Base-by-base conservation (phyloP, 2,329 filamentous ascomycete species). In the Arthrobotrys conoides region DNA sequence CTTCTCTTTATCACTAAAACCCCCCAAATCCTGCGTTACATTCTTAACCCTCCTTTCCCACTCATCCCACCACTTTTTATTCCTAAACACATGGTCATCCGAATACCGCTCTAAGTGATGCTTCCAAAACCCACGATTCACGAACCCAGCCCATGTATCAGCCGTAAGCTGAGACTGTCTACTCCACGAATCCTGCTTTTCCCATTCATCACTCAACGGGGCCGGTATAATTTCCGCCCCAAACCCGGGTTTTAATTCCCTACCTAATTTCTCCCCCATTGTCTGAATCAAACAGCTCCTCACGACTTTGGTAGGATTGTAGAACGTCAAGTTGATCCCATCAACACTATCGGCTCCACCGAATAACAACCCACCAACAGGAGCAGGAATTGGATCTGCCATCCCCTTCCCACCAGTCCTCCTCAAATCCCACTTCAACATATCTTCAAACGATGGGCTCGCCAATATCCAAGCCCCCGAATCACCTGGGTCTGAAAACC, bases 311-410 rank as follows among this genome's bases (percentile, higher is more conserved):
- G 73, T 38, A 4, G 73, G 73, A 41, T 77, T 77, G 49, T 71
- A 77, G 53, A 77, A 79, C n/a, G 76, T 73, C 5, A 73, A 38
- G 6, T 64, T 68, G 44, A 79, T 59, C 0, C 76, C 76, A 33
- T 79, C 76, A n/a, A 79, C 76, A 44, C 76, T 79, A 30, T 79
- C 76, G 16, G 76, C 76, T 16, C 76, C 76, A 5, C 53, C 76
- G 38, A 79, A 79, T 36, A 79, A 33, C 64, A 79, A 69, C 3
- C 76, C 76, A 0, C 68, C 76, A 0, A 79, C 76, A 0, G 76
- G 76, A 0, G 76, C 76, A n/a, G 69, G 46, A 10, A 79, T 70
- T 0, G 76, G 76, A 46, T 72, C 76, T 2, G 49, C 33, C 1
- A 46, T 38, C 2, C 1, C 12, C 16, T 48, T 30, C n/a, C 48